These are phyloP conservation scores for Neopestalotiopsis rosae DNA, from an alignment of 2,329 filamentous ascomycete species.

Conservation along the genomic window DNA sequence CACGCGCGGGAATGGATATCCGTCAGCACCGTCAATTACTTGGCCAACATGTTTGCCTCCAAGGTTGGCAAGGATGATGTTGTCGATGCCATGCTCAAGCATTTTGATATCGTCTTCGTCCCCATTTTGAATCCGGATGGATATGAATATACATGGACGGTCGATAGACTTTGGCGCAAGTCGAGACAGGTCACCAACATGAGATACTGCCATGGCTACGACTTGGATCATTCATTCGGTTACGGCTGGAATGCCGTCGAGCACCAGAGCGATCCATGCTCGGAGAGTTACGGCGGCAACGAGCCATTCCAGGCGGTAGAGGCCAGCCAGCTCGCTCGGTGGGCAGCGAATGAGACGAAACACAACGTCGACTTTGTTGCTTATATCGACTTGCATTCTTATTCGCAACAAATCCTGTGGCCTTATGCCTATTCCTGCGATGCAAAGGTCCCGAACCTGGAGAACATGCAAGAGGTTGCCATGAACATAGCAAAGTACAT, in stretches of 20 bases:
- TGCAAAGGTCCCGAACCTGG: conserved; percentile 79
- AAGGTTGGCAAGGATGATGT: conserved; percentile 74
- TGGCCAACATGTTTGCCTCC: conserved; percentile 87
- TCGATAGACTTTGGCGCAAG: conserved; percentile 93
- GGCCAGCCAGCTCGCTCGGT: conserved; percentile 74
- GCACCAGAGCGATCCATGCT: conserved; percentile 80
- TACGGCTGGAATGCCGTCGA: conserved; percentile 80
- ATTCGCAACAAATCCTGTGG: conserved; percentile 93
- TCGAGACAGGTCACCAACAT: conserved; percentile 84
- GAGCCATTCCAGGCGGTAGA: conserved; percentile 84
- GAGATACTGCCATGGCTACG: conserved; percentile 84
- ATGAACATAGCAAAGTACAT: conserved; percentile 90
- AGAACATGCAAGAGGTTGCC: conserved; percentile 90
- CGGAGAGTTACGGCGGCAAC: conserved; percentile 86
- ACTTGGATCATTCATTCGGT: conserved; percentile 86
- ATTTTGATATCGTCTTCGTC: conserved; percentile 87
- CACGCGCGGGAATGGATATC: conserved; percentile 98
- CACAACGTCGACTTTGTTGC: conserved; percentile 79
- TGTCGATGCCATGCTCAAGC: conserved; percentile 79
- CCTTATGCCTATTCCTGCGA: conserved; percentile 88
- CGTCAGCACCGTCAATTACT: conserved; percentile 86
- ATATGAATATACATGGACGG: conserved; percentile 91
- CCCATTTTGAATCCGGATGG: conserved; percentile 93
- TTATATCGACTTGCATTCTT: conserved; percentile 89
- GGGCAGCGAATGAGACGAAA: conserved; percentile 80